Evolutionary conservation across 176 grass and related monocot genomes (phyloP).

Genomic region (Alopecurus myosuroides): DNA sequence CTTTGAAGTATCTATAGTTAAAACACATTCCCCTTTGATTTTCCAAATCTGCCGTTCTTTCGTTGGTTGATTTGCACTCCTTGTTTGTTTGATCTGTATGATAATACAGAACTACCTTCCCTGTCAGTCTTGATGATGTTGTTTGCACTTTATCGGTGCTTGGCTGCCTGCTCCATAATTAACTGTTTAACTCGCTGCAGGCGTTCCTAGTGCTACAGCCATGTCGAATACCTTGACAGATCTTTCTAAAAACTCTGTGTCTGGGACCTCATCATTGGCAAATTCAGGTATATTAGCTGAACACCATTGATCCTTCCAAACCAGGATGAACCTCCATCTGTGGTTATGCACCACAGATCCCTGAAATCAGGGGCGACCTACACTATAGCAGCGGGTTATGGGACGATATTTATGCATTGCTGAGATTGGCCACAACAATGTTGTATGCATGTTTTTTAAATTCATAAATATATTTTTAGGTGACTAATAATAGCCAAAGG

Average conservation of each 20-base stretch:
- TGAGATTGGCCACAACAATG: background rate
- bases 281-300: background rate
- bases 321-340: background rate
- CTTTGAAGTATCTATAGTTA: background rate
- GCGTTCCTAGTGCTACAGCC: background rate
- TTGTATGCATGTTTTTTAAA: background rate
- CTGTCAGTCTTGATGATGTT: background rate
- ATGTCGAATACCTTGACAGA: background rate
- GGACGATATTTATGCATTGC: background rate
- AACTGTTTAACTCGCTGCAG: background rate
- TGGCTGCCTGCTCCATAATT: background rate
- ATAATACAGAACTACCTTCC: background rate
- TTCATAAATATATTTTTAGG: background rate
- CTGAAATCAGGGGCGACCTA: background rate
- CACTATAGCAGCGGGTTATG: background rate
- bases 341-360: background rate
- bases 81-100: background rate
- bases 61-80: background rate
- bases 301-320: no score
- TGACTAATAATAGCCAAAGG: background rate
- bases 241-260: background rate
- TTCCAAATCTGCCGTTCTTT: background rate
- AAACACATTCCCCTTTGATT: background rate
- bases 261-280: background rate
- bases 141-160: background rate